These are phyloP conservation scores for Russula earlei DNA, from an alignment of 768 basidiomycete genomes.

Conservation along the genomic window DNA sequence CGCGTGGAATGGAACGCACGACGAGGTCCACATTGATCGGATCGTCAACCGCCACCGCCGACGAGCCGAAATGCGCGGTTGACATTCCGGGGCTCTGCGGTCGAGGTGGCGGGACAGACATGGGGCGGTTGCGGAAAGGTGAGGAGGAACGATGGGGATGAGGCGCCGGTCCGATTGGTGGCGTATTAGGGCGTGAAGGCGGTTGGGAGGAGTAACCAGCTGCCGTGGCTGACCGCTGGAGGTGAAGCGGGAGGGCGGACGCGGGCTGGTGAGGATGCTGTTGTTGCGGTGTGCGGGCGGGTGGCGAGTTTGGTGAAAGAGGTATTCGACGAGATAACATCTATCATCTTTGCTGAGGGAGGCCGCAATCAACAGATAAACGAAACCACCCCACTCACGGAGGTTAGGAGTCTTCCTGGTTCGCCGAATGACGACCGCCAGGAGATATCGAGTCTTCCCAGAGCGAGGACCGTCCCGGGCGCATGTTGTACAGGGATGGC, in stretches of 20 bases:
- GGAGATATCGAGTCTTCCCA: constrained; percentile 81
- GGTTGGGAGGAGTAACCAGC: constrained; percentile 38
- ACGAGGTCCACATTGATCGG: constrained; percentile 52
- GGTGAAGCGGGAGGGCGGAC: constrained; percentile 67
- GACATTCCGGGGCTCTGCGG: constrained; percentile 25
- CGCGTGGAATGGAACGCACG: constrained; percentile 40
- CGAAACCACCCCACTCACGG: constrained; percentile 32
- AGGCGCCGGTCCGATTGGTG: constrained; percentile 36
- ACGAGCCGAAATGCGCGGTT: background rate
- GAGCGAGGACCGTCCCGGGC: constrained; percentile 65
- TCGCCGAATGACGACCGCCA: constrained; percentile 85
- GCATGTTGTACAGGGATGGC: constrained; percentile 39
- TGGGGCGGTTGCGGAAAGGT: constrained; percentile 30
- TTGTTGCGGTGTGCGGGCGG: constrained; percentile 30
- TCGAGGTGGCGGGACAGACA: constrained; percentile 20
- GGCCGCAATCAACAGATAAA: background rate
- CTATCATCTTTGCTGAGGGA: constrained; percentile 20
- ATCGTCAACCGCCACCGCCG: constrained; percentile 15
- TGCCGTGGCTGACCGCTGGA: constrained; percentile 47
- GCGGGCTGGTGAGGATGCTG: constrained; percentile 35
- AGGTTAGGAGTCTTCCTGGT: constrained; percentile 79
- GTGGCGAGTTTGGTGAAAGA: constrained; percentile 30
- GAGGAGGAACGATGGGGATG: constrained; percentile 40
- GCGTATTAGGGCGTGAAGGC: constrained; percentile 45
- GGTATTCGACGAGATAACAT: constrained; percentile 80